Evolutionary conservation across 495 filamentous ascomycete species (phyloP), one percentile per base, ranked within the genome.

Genomic region (Trichoderma reesei): DNA sequence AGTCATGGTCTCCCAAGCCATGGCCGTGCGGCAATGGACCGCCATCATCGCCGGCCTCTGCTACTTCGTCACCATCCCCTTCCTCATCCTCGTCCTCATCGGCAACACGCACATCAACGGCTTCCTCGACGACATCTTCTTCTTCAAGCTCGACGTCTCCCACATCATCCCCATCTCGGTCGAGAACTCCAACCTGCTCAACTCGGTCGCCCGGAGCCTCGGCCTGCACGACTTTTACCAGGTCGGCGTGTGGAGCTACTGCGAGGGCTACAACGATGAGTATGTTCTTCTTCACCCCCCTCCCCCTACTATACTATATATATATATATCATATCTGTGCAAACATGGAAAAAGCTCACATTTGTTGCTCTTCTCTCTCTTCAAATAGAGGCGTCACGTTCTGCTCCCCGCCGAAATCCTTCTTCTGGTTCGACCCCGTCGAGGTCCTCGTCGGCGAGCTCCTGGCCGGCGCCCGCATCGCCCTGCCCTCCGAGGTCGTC

Each of bases 171-270:
- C 91, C 0, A 73, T 81, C 9, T 85, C 83, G 5, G 84, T 91
- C 16, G 90, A 90, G 31, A 89, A 92, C 69, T 87, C 86, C 34
- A 76, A 76, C 5, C 78, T 96, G 13, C 88, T 96, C 76, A 96
- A 96, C 76, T 88, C 81, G 63, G 90, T 96, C 64, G 92, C 92
- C n/a, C 89, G 88, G 46, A 87, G 87, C 11, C 82, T 98, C 60
- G 92, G 92, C 7, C 78, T 96, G 18, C 90, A 95, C 68, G 92
- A 96, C 75, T 98, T 94, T 75, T 98, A 98, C 72, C 87, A 90
- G 69, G 91, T 96, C 41, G 92, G 92, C 5, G 73, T 96, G 13
- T 97, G 92, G 92, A 86, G 83, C 41, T 96, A 87, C 72, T 97
- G 92, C 69, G 89, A 93, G 75, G 92, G 92, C 18, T 92, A 91